Conservation (phyloP, 768 basidiomycete species). For the Lactarius hatsudake region DNA sequence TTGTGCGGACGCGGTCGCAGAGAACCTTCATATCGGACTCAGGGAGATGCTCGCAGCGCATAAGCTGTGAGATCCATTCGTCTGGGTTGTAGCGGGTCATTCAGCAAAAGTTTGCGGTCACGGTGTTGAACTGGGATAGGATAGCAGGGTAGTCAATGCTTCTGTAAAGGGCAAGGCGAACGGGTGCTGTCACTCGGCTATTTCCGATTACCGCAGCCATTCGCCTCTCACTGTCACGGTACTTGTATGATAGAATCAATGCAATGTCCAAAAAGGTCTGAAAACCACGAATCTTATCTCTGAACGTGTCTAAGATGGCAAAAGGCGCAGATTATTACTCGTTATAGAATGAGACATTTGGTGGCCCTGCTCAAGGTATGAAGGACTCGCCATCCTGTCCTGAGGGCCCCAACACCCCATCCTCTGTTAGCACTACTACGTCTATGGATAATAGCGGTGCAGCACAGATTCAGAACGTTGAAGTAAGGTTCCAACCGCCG, state of each 20-base stretch:
- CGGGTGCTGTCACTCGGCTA: too few species aligned
- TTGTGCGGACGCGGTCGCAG: conserved; percentile 83
- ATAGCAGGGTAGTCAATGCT: too few species aligned
- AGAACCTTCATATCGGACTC: conserved; percentile 92
- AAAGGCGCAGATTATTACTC: neutral
- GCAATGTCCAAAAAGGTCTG: neutral
- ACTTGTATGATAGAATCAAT: neutral
- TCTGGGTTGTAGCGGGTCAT: conserved; percentile 46
- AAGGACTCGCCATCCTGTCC: neutral
- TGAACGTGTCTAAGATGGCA: neutral
- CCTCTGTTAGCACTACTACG: neutral
- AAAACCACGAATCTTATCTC: neutral
- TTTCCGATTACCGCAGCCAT: too few species aligned
- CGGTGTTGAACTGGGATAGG: neutral
- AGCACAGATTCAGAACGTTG: neutral
- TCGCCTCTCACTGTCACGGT: too few species aligned
- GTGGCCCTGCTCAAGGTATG: conserved; percentile 7
- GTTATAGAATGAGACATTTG: neutral
- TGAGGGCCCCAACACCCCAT: neutral
- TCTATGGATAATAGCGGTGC: conserved; percentile 2
- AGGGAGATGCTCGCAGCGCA: conserved; percentile 80
- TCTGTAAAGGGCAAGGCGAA: too few species aligned
- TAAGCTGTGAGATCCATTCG: conserved; percentile 88
- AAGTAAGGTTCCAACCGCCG: conserved; percentile 67
- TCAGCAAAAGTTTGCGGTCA: neutral